Conservation (phyloP, 768 basidiomycete genomes). For the Suillus discolor region DNA sequence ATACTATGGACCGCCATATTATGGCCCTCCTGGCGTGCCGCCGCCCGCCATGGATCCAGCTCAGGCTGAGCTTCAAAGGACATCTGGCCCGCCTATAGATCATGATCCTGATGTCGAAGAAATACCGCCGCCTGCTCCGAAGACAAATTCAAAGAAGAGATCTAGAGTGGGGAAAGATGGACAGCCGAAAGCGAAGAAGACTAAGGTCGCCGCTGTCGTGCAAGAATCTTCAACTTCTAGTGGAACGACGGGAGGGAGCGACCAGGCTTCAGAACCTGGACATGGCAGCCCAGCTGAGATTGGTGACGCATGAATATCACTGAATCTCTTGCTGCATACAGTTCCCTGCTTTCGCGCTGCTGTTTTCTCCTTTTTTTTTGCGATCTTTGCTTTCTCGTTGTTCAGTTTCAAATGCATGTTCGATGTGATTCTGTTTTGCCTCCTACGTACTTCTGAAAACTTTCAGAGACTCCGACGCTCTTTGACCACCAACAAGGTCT, state of each 20-base stretch:
- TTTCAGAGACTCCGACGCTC: constrained; percentile 23
- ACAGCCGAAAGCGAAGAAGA: constrained; percentile 35
- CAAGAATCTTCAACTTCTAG: constrained; percentile 25
- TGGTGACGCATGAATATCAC: constrained; percentile 23
- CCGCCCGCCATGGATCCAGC: constrained; percentile 33
- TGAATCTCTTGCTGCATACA: constrained; percentile 11
- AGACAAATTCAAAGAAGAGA: constrained; percentile 30
- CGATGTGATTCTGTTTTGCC: constrained; percentile 25
- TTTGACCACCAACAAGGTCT: constrained; percentile 36
- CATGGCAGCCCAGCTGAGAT: constrained; percentile 26
- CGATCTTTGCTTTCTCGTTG: constrained; percentile 4
- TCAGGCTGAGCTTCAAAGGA: constrained; percentile 24
- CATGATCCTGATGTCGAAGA: constrained; percentile 14
- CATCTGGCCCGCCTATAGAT: constrained; percentile 20
- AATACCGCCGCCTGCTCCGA: constrained; percentile 20
- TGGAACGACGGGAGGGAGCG: constrained; percentile 28
- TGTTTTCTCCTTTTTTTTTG: constrained; percentile 7
- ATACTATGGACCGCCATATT: constrained; percentile 38
- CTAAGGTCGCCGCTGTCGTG: constrained; percentile 19
- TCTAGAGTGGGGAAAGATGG: constrained; percentile 31
- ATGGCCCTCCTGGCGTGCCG: constrained; percentile 32
- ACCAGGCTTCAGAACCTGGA: constrained; percentile 27
- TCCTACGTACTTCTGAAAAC: constrained; percentile 21
- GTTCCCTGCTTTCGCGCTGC: constrained; percentile 11
- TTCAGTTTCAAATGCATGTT: constrained; percentile 21